These are phyloP conservation scores for Umbelopsis sp. DNA, from an alignment of 371 early-diverging fungal species.

Conservation along the genomic window DNA sequence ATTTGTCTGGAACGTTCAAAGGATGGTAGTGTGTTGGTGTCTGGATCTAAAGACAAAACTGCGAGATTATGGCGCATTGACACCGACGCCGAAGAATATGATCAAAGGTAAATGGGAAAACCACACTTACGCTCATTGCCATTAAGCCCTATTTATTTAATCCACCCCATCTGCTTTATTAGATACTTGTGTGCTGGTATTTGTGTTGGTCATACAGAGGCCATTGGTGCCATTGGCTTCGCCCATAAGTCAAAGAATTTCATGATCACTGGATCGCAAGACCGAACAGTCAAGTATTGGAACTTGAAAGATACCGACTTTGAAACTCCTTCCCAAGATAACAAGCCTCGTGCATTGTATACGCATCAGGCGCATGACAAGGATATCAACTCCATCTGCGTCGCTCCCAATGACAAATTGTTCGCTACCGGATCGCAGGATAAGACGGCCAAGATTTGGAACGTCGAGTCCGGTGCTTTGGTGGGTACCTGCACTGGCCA, in stretches of 20 bases:
- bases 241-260: slow-evolving; percentile 67
- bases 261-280: slow-evolving; percentile 87
- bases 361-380: slow-evolving; percentile 97
- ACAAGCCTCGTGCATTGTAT: slow-evolving; percentile 69
- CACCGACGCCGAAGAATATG: slow-evolving; percentile 43
- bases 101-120: slow-evolving; percentile 14
- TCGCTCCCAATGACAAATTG: slow-evolving; percentile 90
- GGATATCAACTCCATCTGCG: slow-evolving; percentile 94
- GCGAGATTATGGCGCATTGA: slow-evolving; percentile 80
- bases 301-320: slow-evolving; percentile 63
- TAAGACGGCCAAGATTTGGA: slow-evolving; percentile 96
- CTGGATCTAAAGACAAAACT: slow-evolving; percentile 91
- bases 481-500: slow-evolving; percentile 92
- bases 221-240: slow-evolving; percentile 84
- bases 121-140: neutral
- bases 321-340: slow-evolving; percentile 43
- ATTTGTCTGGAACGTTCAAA: slow-evolving; percentile 73
- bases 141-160: no score
- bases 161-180: neutral
- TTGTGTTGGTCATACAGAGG: slow-evolving; percentile 90
- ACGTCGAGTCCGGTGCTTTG: slow-evolving; percentile 78
- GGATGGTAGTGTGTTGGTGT: slow-evolving; percentile 72
- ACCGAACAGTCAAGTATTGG: slow-evolving; percentile 96
- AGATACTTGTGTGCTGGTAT: slow-evolving; percentile 69
- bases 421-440: slow-evolving; percentile 98